Evolutionary conservation across 352 stramenopile species (phyloP).

Genomic region (Globisporangium cystogenes): DNA sequence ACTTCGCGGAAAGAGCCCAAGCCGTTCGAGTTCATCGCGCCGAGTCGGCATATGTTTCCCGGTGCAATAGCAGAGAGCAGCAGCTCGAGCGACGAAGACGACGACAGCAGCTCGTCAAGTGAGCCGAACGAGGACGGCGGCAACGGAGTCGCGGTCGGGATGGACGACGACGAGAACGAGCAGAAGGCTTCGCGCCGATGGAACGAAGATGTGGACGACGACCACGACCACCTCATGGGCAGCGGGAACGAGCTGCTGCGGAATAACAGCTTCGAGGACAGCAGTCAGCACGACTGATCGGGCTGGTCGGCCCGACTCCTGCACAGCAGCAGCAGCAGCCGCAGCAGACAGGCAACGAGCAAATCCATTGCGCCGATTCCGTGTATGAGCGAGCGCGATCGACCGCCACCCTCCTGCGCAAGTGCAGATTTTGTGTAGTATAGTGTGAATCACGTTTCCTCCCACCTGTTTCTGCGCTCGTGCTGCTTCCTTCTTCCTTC

Average conservation of each 20-base stretch:
- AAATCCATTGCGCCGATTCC: neutral
- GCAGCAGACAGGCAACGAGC: no score
- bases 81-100: conserved; percentile 51
- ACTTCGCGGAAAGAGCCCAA: conserved; percentile 23
- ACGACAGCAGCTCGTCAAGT: conserved; percentile 43
- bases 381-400: neutral
- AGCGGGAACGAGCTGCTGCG: conserved; percentile 69
- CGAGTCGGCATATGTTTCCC: conserved; percentile 71
- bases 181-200: conserved; percentile 20
- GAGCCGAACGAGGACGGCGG: conserved; percentile 33
- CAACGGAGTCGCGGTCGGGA: conserved; percentile 17
- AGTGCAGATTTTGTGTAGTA: conserved; percentile 8
- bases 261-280: conserved; percentile 54
- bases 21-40: conserved; percentile 60
- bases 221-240: conserved; percentile 71
- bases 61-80: conserved; percentile 57
- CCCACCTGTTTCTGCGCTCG: neutral
- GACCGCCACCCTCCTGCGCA: neutral
- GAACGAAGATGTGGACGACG: conserved; percentile 34
- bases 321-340: neutral
- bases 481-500: neutral
- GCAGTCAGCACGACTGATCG: conserved; percentile 13
- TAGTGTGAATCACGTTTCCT: conserved; percentile 5
- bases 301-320: neutral
- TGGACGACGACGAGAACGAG: conserved; percentile 31